Percentiles rank a stretch among this genome's conserved stretches.
These are phyloP conservation scores for Epichloe bromicola DNA, from an alignment of 2,329 filamentous ascomycete species.

Conservation along the genomic window DNA sequence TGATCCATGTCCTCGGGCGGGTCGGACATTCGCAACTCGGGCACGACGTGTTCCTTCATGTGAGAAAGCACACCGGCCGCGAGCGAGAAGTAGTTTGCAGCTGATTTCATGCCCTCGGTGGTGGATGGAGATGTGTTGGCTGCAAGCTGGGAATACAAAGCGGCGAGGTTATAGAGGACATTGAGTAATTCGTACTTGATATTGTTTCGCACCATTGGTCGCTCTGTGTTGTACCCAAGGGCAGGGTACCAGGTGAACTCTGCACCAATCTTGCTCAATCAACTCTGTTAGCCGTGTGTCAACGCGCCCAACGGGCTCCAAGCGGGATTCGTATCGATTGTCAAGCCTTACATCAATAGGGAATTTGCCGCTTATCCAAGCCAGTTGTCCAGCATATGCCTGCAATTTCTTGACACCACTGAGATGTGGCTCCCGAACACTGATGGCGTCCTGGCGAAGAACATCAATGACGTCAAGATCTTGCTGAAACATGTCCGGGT, in stretches of 20 bases:
- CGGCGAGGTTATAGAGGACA: slow-evolving; percentile 82
- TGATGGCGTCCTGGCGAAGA: slow-evolving; percentile 73
- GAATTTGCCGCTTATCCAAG: slow-evolving; percentile 91
- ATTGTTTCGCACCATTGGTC: slow-evolving; percentile 54
- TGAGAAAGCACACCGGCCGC: slow-evolving; percentile 74
- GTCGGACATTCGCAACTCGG: slow-evolving; percentile 66
- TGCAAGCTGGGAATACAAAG: slow-evolving; percentile 87
- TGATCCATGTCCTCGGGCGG: slow-evolving; percentile 94
- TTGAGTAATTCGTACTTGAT: slow-evolving; percentile 80
- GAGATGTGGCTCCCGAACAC: slow-evolving; percentile 74
- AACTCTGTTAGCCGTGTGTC: not conserved
- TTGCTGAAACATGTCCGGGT: slow-evolving; percentile 88
- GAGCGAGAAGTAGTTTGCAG: slow-evolving; percentile 80
- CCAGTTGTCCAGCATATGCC: slow-evolving; percentile 80
- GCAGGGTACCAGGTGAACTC: slow-evolving; percentile 96
- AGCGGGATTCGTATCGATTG: not conserved
- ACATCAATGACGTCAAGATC: slow-evolving; percentile 77
- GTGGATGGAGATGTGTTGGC: slow-evolving; percentile 65
- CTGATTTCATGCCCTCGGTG: slow-evolving; percentile 71
- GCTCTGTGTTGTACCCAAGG: slow-evolving; percentile 75
- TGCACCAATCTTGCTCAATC: slow-evolving; percentile 56
- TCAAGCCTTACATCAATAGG: slow-evolving; percentile 60
- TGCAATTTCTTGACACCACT: slow-evolving; percentile 84
- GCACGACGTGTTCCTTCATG: slow-evolving; percentile 62
- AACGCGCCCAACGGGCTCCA: slow-evolving; percentile 7